Conservation (phyloP, 495 filamentous ascomycete genomes). For the Penicillium riverlandense region DNA sequence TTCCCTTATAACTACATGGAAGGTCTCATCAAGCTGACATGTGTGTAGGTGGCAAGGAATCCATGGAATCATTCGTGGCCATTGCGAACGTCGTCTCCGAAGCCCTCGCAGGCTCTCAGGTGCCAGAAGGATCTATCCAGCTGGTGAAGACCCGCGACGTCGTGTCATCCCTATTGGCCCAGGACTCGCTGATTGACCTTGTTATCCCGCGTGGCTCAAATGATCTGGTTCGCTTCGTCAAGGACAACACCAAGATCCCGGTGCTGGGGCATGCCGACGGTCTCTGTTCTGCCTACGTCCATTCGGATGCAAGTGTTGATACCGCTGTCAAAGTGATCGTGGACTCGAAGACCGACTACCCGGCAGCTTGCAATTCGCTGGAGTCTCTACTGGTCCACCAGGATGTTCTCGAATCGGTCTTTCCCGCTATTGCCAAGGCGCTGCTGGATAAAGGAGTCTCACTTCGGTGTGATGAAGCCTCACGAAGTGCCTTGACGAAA, state of each 20-base stretch:
- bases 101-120: slow-evolving; percentile 66
- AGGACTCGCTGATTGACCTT: slow-evolving; percentile 84
- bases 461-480: slow-evolving; percentile 71
- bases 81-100: slow-evolving; percentile 80
- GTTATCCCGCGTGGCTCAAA: slow-evolving; percentile 93
- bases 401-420: slow-evolving; percentile 54
- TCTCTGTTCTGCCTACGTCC: slow-evolving; percentile 84
- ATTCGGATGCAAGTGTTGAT: slow-evolving; percentile 63
- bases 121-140: slow-evolving; percentile 83
- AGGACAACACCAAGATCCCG: slow-evolving; percentile 84
- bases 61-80: slow-evolving; percentile 81
- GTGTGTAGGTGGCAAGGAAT: slow-evolving; percentile 79
- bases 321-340: slow-evolving; percentile 73
- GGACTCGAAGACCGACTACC: slow-evolving; percentile 90
- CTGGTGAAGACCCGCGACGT: slow-evolving; percentile 87
- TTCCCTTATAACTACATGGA: background rate
- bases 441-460: slow-evolving; percentile 71
- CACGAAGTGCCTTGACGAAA: slow-evolving; percentile 51
- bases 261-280: slow-evolving; percentile 97
- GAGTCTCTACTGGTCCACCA: slow-evolving; percentile 87
- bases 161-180: slow-evolving; percentile 73
- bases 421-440: slow-evolving; percentile 63
- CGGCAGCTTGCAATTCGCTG: slow-evolving; percentile 91
- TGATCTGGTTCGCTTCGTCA: slow-evolving; percentile 85
- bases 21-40: slow-evolving; percentile 1